Conservation (phyloP, 768 basidiomycete genomes). For the Candolleomyces aberdarensis region DNA sequence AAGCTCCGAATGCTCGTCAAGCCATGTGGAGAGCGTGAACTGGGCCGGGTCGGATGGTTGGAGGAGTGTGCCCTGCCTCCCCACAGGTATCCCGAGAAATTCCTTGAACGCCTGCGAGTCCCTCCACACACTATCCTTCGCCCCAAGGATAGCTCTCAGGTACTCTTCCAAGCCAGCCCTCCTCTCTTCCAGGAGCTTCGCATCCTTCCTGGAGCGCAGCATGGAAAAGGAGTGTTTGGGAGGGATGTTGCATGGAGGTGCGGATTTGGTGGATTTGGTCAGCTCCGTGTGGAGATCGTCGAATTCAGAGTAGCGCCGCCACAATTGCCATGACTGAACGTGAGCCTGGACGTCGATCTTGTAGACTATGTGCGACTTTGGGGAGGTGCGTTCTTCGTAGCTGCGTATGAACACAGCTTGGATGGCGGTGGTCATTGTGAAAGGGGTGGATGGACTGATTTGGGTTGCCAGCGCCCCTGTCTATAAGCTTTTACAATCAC, state of each 20-base stretch:
- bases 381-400: slow-evolving; percentile 63
- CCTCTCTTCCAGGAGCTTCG: slow-evolving; percentile 73
- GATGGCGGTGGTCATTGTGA: slow-evolving; percentile 58
- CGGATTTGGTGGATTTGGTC: slow-evolving; percentile 69
- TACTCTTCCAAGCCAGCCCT: slow-evolving; percentile 76
- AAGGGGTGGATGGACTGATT: slow-evolving; percentile 11
- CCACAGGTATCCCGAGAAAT: slow-evolving; percentile 82
- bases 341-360: slow-evolving; percentile 82
- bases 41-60: slow-evolving; percentile 33
- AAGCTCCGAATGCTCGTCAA: slow-evolving; percentile 82
- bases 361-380: slow-evolving; percentile 82
- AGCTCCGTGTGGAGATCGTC: slow-evolving; percentile 82
- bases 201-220: slow-evolving; percentile 54
- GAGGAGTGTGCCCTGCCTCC: slow-evolving; percentile 40
- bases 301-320: slow-evolving; percentile 94
- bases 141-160: slow-evolving; percentile 79
- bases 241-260: slow-evolving; percentile 79
- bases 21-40: slow-evolving; percentile 81
- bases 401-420: slow-evolving; percentile 71
- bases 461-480: background rate
- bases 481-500: background rate
- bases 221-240: slow-evolving; percentile 79
- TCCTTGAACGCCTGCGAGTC: slow-evolving; percentile 75
- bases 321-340: slow-evolving; percentile 91
- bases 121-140: slow-evolving; percentile 82